Evolutionary conservation across 2,329 filamentous ascomycete genomes (phyloP), one percentile per base, ranked within the genome.

Genomic region (Xylaria arbuscula): DNA sequence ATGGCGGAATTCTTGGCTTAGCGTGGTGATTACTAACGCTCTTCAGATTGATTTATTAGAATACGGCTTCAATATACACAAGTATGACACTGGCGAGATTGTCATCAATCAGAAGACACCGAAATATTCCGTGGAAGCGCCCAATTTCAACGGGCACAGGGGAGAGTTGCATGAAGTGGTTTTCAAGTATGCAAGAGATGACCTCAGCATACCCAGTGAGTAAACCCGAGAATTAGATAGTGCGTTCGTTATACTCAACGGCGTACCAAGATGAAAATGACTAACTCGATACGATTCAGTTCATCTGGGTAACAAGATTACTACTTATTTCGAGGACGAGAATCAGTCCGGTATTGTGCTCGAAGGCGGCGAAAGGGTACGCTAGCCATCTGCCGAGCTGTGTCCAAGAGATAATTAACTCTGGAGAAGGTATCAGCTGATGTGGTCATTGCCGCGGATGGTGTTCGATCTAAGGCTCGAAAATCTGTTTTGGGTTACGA

Each of bases 51-150:
- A 88, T 70, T 75, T 88, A 56, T 75, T 79, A 7, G 73, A 78
- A 0, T 85, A 89, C 67, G 87, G 88, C 50, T 90, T 89, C 78
- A 85, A 85, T 56, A 89, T 89, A 64, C 87, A 89, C 77, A 89
- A 89, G 71, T 89, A 82, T 68, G 87, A 88, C 36, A 84, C 83
- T 0, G 87, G 87, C 40, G 88, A 90, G 75, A 83, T 89, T 11
- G 83, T 90, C 24, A 83, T 86, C 64, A 87, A 88, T 66, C 88
- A 90, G 66, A 77, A 74, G 54, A 82, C 81, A 0, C 84, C 85
- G 2, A 74, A 79, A 1, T 78, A 78, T 40, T 77, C 83, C 38
- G 80, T 80, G 0, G 83, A 85, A 17, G 82, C 84, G 13, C 87
- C 87, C 0, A 83, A 86, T 10, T 86, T 89, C 73, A 89, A 89